These are phyloP conservation scores for Filosporella fistucella DNA, from an alignment of 495 filamentous ascomycete species.

Conservation along the genomic window DNA sequence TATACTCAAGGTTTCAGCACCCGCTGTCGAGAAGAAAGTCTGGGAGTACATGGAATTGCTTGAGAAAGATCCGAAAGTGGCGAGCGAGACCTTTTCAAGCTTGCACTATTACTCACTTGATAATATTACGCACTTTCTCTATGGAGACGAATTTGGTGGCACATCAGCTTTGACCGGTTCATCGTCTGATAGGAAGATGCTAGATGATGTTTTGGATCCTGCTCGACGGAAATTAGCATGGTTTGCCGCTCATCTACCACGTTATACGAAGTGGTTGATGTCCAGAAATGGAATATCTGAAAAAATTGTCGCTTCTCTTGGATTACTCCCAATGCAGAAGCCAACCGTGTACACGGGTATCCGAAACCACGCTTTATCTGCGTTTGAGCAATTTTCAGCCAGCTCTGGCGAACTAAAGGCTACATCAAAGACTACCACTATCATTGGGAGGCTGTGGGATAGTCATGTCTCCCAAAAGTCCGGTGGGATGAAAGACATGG, in stretches of 20 bases:
- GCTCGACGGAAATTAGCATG: constrained; percentile 29
- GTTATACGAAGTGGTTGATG: constrained; percentile 31
- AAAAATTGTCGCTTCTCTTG: constrained; percentile 10
- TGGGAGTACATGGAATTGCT: constrained; percentile 28
- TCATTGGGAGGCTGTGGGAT: constrained; percentile 16
- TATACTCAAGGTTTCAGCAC: constrained; percentile 23
- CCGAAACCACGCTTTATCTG: constrained; percentile 24
- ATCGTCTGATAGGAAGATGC: constrained; percentile 22
- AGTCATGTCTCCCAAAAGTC: constrained; percentile 15
- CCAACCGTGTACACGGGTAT: constrained; percentile 35
- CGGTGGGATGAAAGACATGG: constrained; percentile 26
- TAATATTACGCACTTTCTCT: constrained; percentile 33
- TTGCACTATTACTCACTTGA: constrained; percentile 39
- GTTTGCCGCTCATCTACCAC: constrained; percentile 31
- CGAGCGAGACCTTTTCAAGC: constrained; percentile 29
- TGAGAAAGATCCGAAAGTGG: constrained; percentile 16
- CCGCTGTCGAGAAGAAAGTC: constrained; percentile 27
- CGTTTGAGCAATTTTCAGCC: constrained; percentile 15
- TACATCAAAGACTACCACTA: constrained; percentile 4
- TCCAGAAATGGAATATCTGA: constrained; percentile 24
- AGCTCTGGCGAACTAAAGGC: background rate
- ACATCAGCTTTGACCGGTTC: constrained; percentile 23
- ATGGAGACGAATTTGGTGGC: constrained; percentile 22
- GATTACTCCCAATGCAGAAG: constrained; percentile 29
- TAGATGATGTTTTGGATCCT: constrained; percentile 31